A percentile compares a stretch with the other conserved stretches of the same genome.
Conservation (phyloP, 106 monocot species). For the Phalaenopsis aphrodite region DNA sequence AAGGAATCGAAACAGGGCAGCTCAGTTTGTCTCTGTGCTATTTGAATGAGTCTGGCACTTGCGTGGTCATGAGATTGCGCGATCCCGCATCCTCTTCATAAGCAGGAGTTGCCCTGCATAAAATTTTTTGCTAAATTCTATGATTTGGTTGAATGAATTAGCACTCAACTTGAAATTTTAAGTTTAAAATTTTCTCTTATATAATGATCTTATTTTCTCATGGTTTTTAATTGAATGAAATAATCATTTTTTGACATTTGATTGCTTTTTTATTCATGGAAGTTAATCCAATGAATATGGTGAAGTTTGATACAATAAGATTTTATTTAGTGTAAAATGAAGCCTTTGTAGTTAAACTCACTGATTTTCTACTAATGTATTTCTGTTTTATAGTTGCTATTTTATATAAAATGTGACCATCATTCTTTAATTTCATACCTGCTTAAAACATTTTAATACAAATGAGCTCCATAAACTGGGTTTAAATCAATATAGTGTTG, state of each 20-base stretch:
- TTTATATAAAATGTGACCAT: background rate
- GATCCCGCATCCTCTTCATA: too few species aligned
- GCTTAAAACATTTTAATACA: background rate
- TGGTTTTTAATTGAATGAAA: background rate
- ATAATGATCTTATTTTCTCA: background rate
- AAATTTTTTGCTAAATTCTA: background rate
- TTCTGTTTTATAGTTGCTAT: background rate
- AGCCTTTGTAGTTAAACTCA: background rate
- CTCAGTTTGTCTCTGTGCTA: too few species aligned
- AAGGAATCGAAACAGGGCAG: too few species aligned
- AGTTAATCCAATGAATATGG: background rate
- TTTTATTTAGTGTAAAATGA: background rate
- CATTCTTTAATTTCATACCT: background rate
- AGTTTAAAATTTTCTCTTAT: background rate
- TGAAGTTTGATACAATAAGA: background rate
- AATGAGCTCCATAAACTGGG: too few species aligned
- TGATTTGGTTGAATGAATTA: background rate
- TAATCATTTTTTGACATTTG: background rate
- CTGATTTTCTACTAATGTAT: background rate
- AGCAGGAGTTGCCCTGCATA: too few species aligned
- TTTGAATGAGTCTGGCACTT: too few species aligned
- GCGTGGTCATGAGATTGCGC: too few species aligned
- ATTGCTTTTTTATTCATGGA: background rate
- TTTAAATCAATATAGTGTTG: background rate
- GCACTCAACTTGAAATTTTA: background rate